A percentile compares a stretch with the other conserved stretches of the same genome.
phyloP scores from a whole-genome alignment of 352 stramenopile species.

The Phytophthora uliginosa region DNA sequence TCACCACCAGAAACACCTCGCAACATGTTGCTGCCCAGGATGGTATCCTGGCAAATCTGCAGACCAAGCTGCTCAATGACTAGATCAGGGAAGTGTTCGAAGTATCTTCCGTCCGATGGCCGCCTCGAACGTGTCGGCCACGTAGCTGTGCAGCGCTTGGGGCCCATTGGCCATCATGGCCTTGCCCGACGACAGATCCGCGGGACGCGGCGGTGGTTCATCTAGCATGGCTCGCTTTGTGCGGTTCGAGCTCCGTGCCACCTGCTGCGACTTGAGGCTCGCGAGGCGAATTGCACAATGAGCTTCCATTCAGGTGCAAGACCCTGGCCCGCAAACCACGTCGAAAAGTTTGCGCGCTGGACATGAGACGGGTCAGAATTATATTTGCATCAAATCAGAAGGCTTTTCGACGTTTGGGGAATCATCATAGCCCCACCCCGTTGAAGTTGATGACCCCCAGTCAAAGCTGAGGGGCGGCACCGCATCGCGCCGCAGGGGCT shows the following conservation, averaged over 20 bases:
- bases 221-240: not conserved
- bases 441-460: not conserved
- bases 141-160: slow-evolving; percentile 43
- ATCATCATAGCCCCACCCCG: not conserved
- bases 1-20: slow-evolving; percentile 73
- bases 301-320: not conserved
- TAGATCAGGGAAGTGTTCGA: slow-evolving; percentile 52
- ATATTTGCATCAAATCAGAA: not conserved
- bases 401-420: not conserved
- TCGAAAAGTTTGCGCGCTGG: not conserved
- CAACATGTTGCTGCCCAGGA: slow-evolving; percentile 56
- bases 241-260: not conserved
- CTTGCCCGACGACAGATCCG: slow-evolving; percentile 26
- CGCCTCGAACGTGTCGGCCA: slow-evolving; percentile 47
- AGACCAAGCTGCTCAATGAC: slow-evolving; percentile 56
- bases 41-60: slow-evolving; percentile 54
- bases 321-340: slow-evolving; percentile 19
- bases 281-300: not conserved
- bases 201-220: not conserved
- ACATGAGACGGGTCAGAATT: not conserved
- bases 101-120: slow-evolving; percentile 45
- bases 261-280: not conserved
- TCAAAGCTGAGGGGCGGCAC: not conserved
- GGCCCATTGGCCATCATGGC: slow-evolving; percentile 52
- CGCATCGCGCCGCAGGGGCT: not conserved